Percentiles rank a stretch among this genome's conserved stretches.
phyloP scores from a whole-genome alignment of 192 early-diverging fungal species.

The Podila epicladia region DNA sequence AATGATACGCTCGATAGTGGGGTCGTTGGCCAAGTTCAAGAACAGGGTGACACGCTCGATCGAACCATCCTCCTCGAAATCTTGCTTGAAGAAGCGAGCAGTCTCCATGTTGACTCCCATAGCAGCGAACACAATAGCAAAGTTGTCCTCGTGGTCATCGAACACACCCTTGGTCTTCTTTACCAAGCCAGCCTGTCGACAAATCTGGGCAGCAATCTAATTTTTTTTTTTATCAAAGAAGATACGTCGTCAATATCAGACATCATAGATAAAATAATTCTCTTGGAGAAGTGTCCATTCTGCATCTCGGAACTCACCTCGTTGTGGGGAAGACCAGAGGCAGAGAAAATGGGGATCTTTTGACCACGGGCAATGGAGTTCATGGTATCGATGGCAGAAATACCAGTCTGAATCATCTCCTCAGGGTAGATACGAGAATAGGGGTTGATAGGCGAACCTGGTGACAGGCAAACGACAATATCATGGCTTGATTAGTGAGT shows the following conservation, averaged over 20 bases:
- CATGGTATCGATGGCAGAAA: conserved; percentile 99
- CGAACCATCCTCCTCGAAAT: conserved; percentile 99
- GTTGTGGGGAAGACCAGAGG: conserved; percentile 98
- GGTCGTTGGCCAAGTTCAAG: conserved; percentile 99
- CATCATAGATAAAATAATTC: background rate
- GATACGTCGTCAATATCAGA: background rate
- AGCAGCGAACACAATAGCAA: conserved; percentile 98
- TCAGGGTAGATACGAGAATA: conserved; percentile 99
- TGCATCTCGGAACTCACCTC: conserved; percentile 58
- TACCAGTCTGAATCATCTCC: conserved; percentile 99
- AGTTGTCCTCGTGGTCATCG: conserved; percentile 98
- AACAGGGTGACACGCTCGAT: conserved; percentile 98
- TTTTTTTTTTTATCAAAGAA: background rate
- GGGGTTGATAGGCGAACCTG: conserved; percentile 98
- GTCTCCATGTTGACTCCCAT: conserved; percentile 99
- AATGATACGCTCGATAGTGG: conserved; percentile 99
- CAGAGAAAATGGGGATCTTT: conserved; percentile 99
- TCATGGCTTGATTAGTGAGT: background rate
- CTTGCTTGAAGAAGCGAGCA: conserved; percentile 99
- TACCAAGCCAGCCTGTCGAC: conserved; percentile 97
- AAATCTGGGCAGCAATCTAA: conserved; percentile 99
- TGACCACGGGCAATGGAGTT: conserved; percentile 99
- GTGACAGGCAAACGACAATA: background rate
- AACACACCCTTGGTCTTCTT: conserved; percentile 92
- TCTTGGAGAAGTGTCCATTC: too few relatives aligned